A percentile compares a stretch with the other conserved stretches of the same genome.
Conservation (phyloP, 805 yeast genomes). For the Scheffersomyces stipitis region DNA sequence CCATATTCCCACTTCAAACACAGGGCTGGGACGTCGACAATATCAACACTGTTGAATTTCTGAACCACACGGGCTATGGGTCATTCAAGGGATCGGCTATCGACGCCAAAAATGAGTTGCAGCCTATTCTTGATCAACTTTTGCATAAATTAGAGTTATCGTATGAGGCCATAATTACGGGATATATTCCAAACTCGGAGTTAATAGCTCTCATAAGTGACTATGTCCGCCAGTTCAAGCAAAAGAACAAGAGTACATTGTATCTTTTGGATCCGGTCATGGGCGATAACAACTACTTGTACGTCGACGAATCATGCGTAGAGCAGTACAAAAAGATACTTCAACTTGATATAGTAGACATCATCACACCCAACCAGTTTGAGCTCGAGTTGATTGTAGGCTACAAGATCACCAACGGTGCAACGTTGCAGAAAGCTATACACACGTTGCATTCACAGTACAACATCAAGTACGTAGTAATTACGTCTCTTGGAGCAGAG, state of each 20-base stretch:
- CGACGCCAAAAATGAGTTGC: slow-evolving; percentile 3
- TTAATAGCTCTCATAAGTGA: slow-evolving; percentile 39
- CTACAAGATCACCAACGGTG: slow-evolving; percentile 39
- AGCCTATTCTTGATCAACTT: slow-evolving; percentile 7
- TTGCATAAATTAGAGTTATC: slow-evolving; percentile 17
- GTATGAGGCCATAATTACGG: slow-evolving; percentile 62
- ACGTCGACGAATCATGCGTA: slow-evolving; percentile 54
- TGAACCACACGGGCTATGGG: slow-evolving; percentile 75
- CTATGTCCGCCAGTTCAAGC: slow-evolving; percentile 37
- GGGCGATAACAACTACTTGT: slow-evolving; percentile 75
- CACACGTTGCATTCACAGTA: slow-evolving; percentile 45
- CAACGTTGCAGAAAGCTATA: slow-evolving; percentile 48
- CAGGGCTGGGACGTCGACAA: slow-evolving; percentile 72
- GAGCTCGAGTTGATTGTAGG: slow-evolving; percentile 76
- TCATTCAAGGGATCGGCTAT: slow-evolving; percentile 49
- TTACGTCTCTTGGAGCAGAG: slow-evolving; percentile 52
- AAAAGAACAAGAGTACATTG: slow-evolving; percentile 27
- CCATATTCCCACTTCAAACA: slow-evolving; percentile 62
- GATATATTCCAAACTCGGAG: slow-evolving; percentile 63
- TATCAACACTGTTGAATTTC: slow-evolving; percentile 62
- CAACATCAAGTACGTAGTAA: slow-evolving; percentile 59
- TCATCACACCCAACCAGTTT: slow-evolving; percentile 89
- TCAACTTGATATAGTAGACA: slow-evolving; percentile 59
- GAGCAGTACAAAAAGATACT: slow-evolving; percentile 46
- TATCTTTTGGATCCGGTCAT: slow-evolving; percentile 77